Percentiles rank a stretch among this genome's conserved stretches.
Conservation (phyloP, 306 rosid species). For the Fragaria nilgerrensis region DNA sequence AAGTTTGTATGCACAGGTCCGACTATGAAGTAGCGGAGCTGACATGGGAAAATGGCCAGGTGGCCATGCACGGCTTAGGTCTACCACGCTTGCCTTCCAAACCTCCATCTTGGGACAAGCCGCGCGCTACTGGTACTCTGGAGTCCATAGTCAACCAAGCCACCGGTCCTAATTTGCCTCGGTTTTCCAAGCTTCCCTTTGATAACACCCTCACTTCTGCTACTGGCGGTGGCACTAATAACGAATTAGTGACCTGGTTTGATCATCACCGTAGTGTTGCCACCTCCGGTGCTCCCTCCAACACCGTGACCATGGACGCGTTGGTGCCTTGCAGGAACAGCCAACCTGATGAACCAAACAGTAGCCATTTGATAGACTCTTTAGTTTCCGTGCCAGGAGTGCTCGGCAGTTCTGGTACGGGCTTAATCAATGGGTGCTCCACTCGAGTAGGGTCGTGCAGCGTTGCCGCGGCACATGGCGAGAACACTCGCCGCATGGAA, state of each 20-base stretch:
- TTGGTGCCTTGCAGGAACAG: conserved; percentile 68
- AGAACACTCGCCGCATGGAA: background rate
- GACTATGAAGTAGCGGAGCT: conserved; percentile 84
- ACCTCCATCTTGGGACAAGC: conserved; percentile 60
- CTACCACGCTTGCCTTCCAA: conserved; percentile 47
- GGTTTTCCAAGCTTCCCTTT: conserved; percentile 16
- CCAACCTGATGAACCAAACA: conserved; percentile 15
- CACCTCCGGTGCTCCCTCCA: conserved; percentile 11
- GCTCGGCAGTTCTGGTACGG: background rate
- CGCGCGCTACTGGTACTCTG: conserved; percentile 72
- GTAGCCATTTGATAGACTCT: conserved; percentile 25
- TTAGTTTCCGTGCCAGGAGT: background rate
- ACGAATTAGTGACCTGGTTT: conserved; percentile 47
- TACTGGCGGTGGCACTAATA: background rate
- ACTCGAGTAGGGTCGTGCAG: conserved; percentile 50
- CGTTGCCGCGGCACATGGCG: conserved; percentile 24
- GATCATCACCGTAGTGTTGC: conserved; percentile 22
- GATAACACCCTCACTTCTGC: background rate
- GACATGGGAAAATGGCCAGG: conserved; percentile 90
- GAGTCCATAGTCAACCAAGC: conserved; percentile 91
- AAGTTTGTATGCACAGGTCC: conserved; percentile 49
- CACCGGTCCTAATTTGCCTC: conserved; percentile 29
- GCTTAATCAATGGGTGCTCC: conserved; percentile 2
- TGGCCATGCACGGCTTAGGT: conserved; percentile 81
- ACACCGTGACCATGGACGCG: conserved; percentile 57